A percentile compares a stretch with the other conserved stretches of the same genome.
Conservation (phyloP, 2,329 filamentous ascomycete genomes). For the Davidsoniella virescens region DNA sequence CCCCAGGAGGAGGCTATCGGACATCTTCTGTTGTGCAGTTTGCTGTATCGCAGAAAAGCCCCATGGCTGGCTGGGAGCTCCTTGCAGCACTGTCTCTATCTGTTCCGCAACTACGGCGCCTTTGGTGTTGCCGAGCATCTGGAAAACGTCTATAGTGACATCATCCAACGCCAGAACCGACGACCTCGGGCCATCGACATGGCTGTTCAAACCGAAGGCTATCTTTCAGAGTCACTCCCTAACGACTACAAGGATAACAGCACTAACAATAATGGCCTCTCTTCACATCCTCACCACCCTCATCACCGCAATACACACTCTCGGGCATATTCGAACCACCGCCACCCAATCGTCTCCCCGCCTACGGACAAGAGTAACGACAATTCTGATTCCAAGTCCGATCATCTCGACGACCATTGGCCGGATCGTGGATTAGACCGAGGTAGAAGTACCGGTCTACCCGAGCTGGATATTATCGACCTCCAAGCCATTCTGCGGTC, state of each 20-base stretch:
- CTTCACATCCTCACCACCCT: neutral
- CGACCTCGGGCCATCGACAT: constrained; percentile 44
- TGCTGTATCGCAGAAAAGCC: constrained; percentile 48
- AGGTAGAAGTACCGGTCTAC: constrained; percentile 45
- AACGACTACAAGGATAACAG: constrained; percentile 5
- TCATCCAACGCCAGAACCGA: constrained; percentile 45
- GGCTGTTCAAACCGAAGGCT: constrained; percentile 55
- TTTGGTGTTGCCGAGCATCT: constrained; percentile 52
- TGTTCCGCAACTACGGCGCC: constrained; percentile 55
- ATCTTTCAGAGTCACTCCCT: constrained; percentile 1
- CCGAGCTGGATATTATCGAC: constrained; percentile 70
- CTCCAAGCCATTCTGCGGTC: constrained; percentile 62
- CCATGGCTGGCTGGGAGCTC: constrained; percentile 53
- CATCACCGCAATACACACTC: constrained; percentile 1
- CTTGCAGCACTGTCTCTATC: constrained; percentile 47
- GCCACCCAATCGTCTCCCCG: neutral
- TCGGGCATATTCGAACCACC: constrained; percentile 4
- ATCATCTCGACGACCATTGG: constrained; percentile 1
- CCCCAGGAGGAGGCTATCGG: constrained; percentile 56
- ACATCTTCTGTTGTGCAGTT: constrained; percentile 58
- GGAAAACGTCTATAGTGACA: constrained; percentile 48
- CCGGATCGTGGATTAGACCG: constrained; percentile 15
- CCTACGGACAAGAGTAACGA: neutral
- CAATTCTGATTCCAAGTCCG: neutral
- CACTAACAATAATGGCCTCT: neutral